Evolutionary conservation across 805 yeast genomes (phyloP).

Genomic region (Starmerella powellii): DNA sequence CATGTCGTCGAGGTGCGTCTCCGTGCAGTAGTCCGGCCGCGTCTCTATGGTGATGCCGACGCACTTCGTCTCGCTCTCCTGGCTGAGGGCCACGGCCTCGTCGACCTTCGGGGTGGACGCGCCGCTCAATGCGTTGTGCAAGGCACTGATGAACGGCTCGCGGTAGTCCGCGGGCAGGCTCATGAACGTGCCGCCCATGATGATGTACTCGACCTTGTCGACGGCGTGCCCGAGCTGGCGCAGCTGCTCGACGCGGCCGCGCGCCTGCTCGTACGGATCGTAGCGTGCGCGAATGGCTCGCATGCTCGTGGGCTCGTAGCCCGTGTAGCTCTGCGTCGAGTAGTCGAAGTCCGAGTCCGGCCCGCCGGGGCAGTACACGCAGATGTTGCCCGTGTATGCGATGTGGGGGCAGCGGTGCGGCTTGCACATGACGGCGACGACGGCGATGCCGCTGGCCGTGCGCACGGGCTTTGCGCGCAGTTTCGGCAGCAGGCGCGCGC

Average conservation of each 20-base stretch:
- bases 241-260: slow-evolving; percentile 93
- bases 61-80: slow-evolving; percentile 90
- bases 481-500: slow-evolving; percentile 80
- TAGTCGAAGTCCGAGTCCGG: slow-evolving; percentile 98
- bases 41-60: slow-evolving; percentile 98
- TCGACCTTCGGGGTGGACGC: slow-evolving; percentile 75
- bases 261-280: slow-evolving; percentile 96
- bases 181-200: slow-evolving; percentile 99
- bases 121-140: slow-evolving; percentile 93
- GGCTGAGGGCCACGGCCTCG: slow-evolving; percentile 83
- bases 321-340: slow-evolving; percentile 95
- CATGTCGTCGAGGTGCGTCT: slow-evolving; percentile 91
- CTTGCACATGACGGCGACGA: slow-evolving; percentile 98
- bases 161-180: slow-evolving; percentile 80
- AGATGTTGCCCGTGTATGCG: slow-evolving; percentile 95
- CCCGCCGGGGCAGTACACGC: slow-evolving; percentile 98
- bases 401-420: slow-evolving; percentile 99
- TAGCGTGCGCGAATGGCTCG: slow-evolving; percentile 97
- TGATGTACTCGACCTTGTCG: slow-evolving; percentile 92
- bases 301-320: slow-evolving; percentile 98
- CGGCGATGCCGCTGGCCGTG: slow-evolving; percentile 97
- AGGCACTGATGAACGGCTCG: slow-evolving; percentile 73
- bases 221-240: slow-evolving; percentile 92
- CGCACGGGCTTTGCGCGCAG: slow-evolving; percentile 97
- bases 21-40: slow-evolving; percentile 96